Evolutionary conservation across 2,329 filamentous ascomycete species (phyloP).

Genomic region (Fusarium sp.): DNA sequence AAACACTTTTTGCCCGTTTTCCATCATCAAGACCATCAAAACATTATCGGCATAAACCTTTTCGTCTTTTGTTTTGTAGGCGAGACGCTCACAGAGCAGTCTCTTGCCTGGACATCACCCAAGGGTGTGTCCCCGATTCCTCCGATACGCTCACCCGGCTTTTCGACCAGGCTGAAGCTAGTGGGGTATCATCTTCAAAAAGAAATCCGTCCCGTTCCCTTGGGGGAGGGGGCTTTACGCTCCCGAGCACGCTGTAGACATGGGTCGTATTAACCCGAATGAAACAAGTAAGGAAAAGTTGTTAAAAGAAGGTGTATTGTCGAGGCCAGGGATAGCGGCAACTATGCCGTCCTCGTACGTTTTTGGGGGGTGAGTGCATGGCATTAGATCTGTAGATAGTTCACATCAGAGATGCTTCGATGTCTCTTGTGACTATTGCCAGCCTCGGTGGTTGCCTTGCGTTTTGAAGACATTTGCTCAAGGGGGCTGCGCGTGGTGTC

Average conservation of each 20-base stretch:
- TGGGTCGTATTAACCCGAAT: constrained; percentile 34
- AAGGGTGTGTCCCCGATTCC: constrained; percentile 33
- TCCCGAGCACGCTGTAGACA: constrained; percentile 38
- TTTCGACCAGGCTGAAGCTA: constrained; percentile 40
- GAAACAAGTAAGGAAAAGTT: constrained; percentile 34
- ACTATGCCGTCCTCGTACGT: constrained; percentile 62
- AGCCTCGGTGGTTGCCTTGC: constrained; percentile 63
- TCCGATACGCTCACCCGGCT: constrained; percentile 37
- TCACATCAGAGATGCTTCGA: constrained; percentile 69
- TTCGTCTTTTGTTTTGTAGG: constrained; percentile 21
- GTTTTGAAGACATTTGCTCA: constrained; percentile 62
- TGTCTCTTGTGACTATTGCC: constrained; percentile 64
- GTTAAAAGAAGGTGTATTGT: constrained; percentile 36
- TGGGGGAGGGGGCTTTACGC: constrained; percentile 36
- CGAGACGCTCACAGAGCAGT: constrained; percentile 38
- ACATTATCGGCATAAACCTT: constrained; percentile 43
- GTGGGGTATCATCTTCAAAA: constrained; percentile 42
- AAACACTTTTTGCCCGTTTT: constrained; percentile 36
- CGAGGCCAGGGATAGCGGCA: constrained; percentile 59
- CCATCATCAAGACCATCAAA: constrained; percentile 40
- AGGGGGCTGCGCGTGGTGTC: constrained; percentile 63
- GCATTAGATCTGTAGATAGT: constrained; percentile 58
- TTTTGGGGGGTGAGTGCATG: constrained; percentile 41
- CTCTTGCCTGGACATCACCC: constrained; percentile 5
- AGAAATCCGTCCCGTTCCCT: constrained; percentile 34